Evolutionary conservation across 805 yeast species (phyloP).

Genomic region (Candida boidinii): DNA sequence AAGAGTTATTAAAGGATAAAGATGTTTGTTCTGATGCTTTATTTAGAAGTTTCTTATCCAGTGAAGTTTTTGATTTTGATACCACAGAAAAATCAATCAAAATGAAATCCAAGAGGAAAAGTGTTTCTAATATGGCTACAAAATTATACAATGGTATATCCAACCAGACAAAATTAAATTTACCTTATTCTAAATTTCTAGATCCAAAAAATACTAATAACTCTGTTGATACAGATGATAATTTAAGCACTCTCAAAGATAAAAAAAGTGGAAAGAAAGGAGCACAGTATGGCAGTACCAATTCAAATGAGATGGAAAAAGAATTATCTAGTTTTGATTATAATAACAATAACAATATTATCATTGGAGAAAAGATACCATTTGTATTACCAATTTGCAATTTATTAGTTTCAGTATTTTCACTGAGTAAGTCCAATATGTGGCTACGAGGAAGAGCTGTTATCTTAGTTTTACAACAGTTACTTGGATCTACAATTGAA

Average conservation of each 20-base stretch:
- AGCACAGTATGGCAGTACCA: too few species aligned
- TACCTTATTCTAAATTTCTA: background rate
- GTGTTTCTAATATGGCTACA: slow-evolving; percentile 19
- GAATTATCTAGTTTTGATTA: slow-evolving; percentile 48
- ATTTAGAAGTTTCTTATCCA: slow-evolving; percentile 70
- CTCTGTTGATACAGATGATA: background rate
- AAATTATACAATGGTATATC: slow-evolving; percentile 23
- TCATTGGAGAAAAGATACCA: slow-evolving; percentile 24
- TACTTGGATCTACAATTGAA: slow-evolving; percentile 80
- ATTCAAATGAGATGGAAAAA: slow-evolving; percentile 35
- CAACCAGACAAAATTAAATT: slow-evolving; percentile 10
- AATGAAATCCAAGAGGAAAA: slow-evolving; percentile 7
- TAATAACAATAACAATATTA: slow-evolving; percentile 8
- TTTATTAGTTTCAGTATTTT: slow-evolving; percentile 59
- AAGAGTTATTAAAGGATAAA: slow-evolving; percentile 46
- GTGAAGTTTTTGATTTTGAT: slow-evolving; percentile 44
- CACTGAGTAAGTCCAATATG: slow-evolving; percentile 46
- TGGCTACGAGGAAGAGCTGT: slow-evolving; percentile 86
- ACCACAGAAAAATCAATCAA: slow-evolving; percentile 5
- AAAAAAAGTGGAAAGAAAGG: too few species aligned
- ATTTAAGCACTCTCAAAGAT: too few species aligned
- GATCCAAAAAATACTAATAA: background rate
- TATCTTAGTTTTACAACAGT: slow-evolving; percentile 71
- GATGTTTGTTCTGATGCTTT: slow-evolving; percentile 66
- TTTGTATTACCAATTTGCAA: slow-evolving; percentile 82